Evolutionary conservation across 257 asterid species (phyloP).

Genomic region (Cruciata laevipes): DNA sequence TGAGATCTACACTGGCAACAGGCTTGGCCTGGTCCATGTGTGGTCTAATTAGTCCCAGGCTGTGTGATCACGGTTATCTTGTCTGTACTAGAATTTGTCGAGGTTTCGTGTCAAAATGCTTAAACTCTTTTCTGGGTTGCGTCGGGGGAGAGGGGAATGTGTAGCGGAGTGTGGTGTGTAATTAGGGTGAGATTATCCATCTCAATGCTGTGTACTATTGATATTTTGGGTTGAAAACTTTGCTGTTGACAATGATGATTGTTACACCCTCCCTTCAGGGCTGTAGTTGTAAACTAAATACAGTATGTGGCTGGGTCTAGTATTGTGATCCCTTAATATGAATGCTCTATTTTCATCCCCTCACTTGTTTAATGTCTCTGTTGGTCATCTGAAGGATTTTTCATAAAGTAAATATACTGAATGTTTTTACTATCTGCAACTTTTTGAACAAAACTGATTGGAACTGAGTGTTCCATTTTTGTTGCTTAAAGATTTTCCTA

Average conservation of each 20-base stretch:
- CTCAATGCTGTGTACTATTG: neutral
- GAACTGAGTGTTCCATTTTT: neutral
- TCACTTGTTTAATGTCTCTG: neutral
- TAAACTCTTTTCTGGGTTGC: neutral
- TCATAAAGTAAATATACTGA: too few relatives aligned
- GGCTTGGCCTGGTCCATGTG: constrained; percentile 81
- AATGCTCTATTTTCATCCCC: neutral
- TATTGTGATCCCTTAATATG: neutral
- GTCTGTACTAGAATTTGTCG: neutral
- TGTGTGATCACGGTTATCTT: neutral
- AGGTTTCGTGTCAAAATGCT: neutral
- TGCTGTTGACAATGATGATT: neutral
- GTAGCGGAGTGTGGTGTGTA: neutral
- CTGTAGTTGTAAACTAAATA: neutral
- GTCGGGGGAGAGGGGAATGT: neutral
- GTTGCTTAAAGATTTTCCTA: constrained; percentile 39
- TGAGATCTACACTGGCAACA: constrained; percentile 91
- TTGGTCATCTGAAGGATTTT: neutral
- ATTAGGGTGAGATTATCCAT: neutral
- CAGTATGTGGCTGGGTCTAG: neutral
- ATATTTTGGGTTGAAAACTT: neutral
- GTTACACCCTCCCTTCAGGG: neutral
- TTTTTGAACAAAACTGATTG: too few relatives aligned
- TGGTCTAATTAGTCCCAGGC: constrained; percentile 71
- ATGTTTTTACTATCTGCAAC: too few relatives aligned